These are phyloP conservation scores for Fusarium papillatum DNA, from an alignment of 2,329 filamentous ascomycete species.

Conservation along the genomic window DNA sequence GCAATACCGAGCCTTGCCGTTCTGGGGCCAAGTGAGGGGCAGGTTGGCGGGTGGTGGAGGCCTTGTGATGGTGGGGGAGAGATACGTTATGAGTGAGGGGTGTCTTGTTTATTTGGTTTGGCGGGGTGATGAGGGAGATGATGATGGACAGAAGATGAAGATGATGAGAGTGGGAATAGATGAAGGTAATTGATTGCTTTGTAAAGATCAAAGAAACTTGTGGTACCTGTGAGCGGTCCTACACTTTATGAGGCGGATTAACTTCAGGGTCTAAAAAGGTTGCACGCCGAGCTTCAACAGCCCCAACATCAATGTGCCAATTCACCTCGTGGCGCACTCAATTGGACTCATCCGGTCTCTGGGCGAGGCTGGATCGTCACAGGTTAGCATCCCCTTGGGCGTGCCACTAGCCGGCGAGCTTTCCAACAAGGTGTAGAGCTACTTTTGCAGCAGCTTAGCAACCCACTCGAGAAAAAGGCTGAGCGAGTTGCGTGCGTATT, in stretches of 20 bases:
- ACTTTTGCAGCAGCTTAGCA: conserved; percentile 3
- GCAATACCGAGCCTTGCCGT: conserved; percentile 44
- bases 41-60: conserved; percentile 7
- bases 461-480: conserved; percentile 10
- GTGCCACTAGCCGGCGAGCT: conserved; percentile 16
- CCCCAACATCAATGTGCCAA: conserved; percentile 24
- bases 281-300: conserved; percentile 29
- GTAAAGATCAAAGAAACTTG: neutral
- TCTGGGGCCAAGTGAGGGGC: conserved; percentile 43
- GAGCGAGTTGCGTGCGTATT: neutral
- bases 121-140: conserved; percentile 23
- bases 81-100: conserved; percentile 16
- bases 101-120: conserved; percentile 17
- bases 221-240: neutral
- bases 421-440: conserved; percentile 29
- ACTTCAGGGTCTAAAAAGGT: neutral
- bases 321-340: conserved; percentile 29
- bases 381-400: conserved; percentile 1
- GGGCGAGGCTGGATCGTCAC: conserved; percentile 24
- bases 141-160: neutral
- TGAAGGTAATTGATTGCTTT: neutral
- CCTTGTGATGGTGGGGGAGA: conserved; percentile 25
- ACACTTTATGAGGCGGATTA: neutral
- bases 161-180: neutral
- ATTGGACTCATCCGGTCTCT: neutral